Percentiles rank a stretch among this genome's conserved stretches.
phyloP scores from a whole-genome alignment of 805 yeast genomes.

The Candida mattraensis region DNA sequence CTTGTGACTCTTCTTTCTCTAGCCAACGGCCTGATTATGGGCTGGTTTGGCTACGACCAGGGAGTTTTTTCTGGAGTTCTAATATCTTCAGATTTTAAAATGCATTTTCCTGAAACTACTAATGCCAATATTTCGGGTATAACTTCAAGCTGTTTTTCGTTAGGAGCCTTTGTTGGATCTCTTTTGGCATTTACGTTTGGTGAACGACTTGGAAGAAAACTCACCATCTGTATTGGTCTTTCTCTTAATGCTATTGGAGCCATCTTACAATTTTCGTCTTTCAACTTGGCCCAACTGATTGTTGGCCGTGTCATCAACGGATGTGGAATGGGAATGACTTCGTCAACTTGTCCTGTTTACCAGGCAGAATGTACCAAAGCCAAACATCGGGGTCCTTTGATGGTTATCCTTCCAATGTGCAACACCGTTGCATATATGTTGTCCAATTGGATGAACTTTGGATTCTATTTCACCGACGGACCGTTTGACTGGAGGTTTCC shows the following conservation, averaged over 20 bases:
- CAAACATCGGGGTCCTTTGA: slow-evolving; percentile 37
- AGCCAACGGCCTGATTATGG: slow-evolving; percentile 12
- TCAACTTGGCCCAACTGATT: slow-evolving; percentile 43
- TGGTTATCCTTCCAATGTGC: slow-evolving; percentile 14
- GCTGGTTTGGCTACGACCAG: slow-evolving; percentile 41
- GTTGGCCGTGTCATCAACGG: slow-evolving; percentile 46
- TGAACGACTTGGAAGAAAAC: slow-evolving; percentile 42
- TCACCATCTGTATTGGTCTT: slow-evolving; percentile 37
- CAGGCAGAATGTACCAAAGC: slow-evolving; percentile 45
- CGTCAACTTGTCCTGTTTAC: slow-evolving; percentile 48
- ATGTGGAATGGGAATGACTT: slow-evolving; percentile 44
- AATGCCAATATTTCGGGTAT: slow-evolving; percentile 49
- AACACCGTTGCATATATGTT: slow-evolving; percentile 17
- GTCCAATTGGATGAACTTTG: slow-evolving; percentile 39
- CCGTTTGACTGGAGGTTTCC: slow-evolving; percentile 36
- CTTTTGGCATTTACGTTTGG: slow-evolving; percentile 20
- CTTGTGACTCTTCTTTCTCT: slow-evolving; percentile 11
- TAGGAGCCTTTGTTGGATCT: slow-evolving; percentile 46
- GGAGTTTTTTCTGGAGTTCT: slow-evolving; percentile 47
- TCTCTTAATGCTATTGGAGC: slow-evolving; percentile 37
- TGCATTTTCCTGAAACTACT: slow-evolving; percentile 16
- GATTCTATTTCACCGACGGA: slow-evolving; percentile 32
- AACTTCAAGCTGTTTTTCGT: slow-evolving; percentile 31
- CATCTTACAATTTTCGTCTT: slow-evolving; percentile 29
- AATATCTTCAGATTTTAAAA: slow-evolving; percentile 24